These are phyloP conservation scores for Vitis hybrid DNA, from an alignment of 177 flowering plant genomes.

Conservation along the genomic window DNA sequence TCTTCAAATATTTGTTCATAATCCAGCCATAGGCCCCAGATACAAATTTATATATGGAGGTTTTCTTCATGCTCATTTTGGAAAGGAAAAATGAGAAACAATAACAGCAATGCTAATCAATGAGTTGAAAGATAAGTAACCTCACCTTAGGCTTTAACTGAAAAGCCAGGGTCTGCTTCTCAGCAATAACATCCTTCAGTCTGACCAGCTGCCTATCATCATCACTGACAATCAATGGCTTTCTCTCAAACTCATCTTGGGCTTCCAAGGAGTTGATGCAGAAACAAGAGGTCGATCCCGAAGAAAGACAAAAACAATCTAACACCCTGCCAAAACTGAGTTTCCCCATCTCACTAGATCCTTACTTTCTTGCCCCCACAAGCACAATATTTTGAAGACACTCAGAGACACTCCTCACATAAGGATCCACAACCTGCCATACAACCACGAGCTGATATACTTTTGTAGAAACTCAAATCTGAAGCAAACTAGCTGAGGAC, in stretches of 20 bases:
- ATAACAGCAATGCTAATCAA: not conserved
- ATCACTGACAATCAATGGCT: slow-evolving; percentile 37
- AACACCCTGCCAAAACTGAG: slow-evolving; percentile 58
- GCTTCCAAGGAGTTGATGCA: slow-evolving; percentile 41
- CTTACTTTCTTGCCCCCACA: not conserved
- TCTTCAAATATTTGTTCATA: too few relatives aligned
- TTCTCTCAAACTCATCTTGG: slow-evolving; percentile 47
- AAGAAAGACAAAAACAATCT: slow-evolving; percentile 50
- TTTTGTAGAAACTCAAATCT: slow-evolving; percentile 4
- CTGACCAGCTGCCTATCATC: slow-evolving; percentile 26
- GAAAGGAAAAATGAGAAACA: not conserved
- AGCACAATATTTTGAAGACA: not conserved
- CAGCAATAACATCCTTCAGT: slow-evolving; percentile 52
- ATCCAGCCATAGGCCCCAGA: too few relatives aligned
- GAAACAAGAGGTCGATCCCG: slow-evolving; percentile 60
- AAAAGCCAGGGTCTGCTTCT: slow-evolving; percentile 69
- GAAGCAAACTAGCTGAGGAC: slow-evolving; percentile 6
- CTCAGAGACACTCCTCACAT: slow-evolving; percentile 10
- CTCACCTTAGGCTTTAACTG: slow-evolving; percentile 77
- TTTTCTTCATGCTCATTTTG: not conserved
- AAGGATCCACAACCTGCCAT: too few relatives aligned
- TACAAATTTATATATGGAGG: too few relatives aligned
- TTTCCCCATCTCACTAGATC: slow-evolving; percentile 40
- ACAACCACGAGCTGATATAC: too few relatives aligned
- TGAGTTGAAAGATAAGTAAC: not conserved